Evolutionary conservation across 345 rosid species (phyloP), one percentile per base, ranked within the genome.

Genomic region (Noccaea bulbosa): DNA sequence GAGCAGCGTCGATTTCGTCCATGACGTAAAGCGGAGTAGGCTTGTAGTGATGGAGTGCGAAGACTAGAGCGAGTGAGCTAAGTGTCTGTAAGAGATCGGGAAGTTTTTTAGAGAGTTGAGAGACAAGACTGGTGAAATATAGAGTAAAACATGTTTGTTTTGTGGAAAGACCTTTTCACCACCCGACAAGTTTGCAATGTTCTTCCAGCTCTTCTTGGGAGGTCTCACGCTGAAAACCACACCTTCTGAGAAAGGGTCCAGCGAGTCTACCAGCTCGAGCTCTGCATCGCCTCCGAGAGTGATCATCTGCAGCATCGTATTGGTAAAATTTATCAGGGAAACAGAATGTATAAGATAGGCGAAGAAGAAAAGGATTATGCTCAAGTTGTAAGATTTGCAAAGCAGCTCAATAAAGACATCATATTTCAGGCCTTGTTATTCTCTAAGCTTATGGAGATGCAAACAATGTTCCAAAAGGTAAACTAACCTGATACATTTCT

Each of bases 41-140:
- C 86, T 94, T 94, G 89, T 92, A 94, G 80, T 92, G 99, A 82
- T 94, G 99, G 64, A 94, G 98, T 32, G 98, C 99, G 74, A 94
- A 94, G 62, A 91, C 96, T 32, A 94, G 93, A 69, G 99, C 98
- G 63, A 94, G 73, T 37, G 99, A 94, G 81, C 97, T 88, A 75
- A 94, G 97, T 60, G 99, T 94, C 98, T 94, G 90, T 70, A 46
- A 63, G 46, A 48, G 35, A 62, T 8, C 17, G 41, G 37, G 0
- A 37, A 52, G 38, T 27, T 53, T 43, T 57, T 24, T 40, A 40
- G 46, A 40, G 20, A 61, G 44, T 62, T 46, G 6, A 53, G 54
- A 63, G 47, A 60, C 15, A 4, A 44, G 33, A 51, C 20, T 9
- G 10, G 44, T 53, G 50, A 37, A 11, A 32, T 58, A 2, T 40